Base-by-base conservation (phyloP, 106 monocot genomes). In the Cymbidium sinense region DNA sequence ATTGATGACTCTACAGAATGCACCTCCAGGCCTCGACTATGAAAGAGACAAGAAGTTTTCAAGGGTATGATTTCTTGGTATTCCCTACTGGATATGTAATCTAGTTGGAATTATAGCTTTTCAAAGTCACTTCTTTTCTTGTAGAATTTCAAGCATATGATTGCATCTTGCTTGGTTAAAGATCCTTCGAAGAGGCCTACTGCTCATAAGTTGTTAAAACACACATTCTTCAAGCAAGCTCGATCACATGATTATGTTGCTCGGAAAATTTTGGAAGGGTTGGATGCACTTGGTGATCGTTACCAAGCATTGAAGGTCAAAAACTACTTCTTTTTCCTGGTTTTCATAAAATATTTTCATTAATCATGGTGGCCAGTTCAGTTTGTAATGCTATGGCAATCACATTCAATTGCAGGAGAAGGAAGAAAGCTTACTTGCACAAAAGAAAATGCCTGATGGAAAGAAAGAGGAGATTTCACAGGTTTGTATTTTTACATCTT, bases 121-220 rank as follows among this genome's bases (percentile, higher is more conserved):
- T 70, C 64, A 55, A 13, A 64, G n/a, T 75, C 62, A 31, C 72
- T 13, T 15, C 67, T 33, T 67, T 67, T 11, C 67, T 75, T 36
- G 43, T 70, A 95, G 95, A 76, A 77, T 74, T 94, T 98, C 81
- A 92, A 80, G 83, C 90, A 91, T 51, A 90, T 98, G 94, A 88
- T 98, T 70, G 88, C 88, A 50, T 82, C 79, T 64, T 98, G 96
- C 83, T 90, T 98, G 88, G 85, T 94, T 73, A 98, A 98, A 92
- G 87, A 98, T 82, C 96, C 96, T 80, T 85, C 83, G 21, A 88
- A 84, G 83, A 92, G 96, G 84, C 94, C 94, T 77, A 82, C 88
- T 50, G 86, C 94, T 73, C 83, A 81, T 74, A 88, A 92, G 52
- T 64, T 98, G 80, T 81, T 98, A 83, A 98, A 94, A 77, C 92